Evolutionary conservation across 2,329 filamentous ascomycete genomes (phyloP).

Genomic region (Cladosporium sp.): DNA sequence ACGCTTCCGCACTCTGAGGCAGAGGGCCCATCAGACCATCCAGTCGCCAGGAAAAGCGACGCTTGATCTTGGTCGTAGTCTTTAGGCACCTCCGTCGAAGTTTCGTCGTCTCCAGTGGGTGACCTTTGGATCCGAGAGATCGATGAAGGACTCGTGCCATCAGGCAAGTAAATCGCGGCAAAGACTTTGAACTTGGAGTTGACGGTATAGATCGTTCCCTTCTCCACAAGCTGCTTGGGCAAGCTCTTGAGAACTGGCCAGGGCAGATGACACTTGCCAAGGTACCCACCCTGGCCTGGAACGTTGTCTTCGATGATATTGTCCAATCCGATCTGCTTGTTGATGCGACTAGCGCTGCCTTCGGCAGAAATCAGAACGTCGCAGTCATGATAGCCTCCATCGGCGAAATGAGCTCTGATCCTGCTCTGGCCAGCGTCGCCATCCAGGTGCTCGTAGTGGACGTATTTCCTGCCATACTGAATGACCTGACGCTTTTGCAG

Average conservation of each 20-base stretch:
- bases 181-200: not conserved
- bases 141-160: not conserved
- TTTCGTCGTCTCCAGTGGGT: not conserved
- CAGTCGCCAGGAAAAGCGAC: not conserved
- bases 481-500: not conserved
- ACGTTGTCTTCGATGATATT: constrained; percentile 26
- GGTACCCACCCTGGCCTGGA: constrained; percentile 18
- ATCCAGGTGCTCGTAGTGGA: not conserved
- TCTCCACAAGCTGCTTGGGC: not conserved
- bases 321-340: not conserved
- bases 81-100: not conserved
- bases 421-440: not conserved
- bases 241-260: constrained; percentile 20
- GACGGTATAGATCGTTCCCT: not conserved
- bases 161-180: not conserved
- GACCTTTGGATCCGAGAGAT: not conserved
- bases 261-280: constrained; percentile 32
- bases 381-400: not conserved
- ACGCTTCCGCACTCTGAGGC: not conserved
- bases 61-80: not conserved
- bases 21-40: not conserved
- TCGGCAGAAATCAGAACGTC: not conserved
- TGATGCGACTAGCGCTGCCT: not conserved
- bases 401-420: not conserved
- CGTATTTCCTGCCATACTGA: not conserved